These are phyloP conservation scores for Solanum virginianum DNA, from an alignment of 257 asterid genomes.

Conservation along the genomic window DNA sequence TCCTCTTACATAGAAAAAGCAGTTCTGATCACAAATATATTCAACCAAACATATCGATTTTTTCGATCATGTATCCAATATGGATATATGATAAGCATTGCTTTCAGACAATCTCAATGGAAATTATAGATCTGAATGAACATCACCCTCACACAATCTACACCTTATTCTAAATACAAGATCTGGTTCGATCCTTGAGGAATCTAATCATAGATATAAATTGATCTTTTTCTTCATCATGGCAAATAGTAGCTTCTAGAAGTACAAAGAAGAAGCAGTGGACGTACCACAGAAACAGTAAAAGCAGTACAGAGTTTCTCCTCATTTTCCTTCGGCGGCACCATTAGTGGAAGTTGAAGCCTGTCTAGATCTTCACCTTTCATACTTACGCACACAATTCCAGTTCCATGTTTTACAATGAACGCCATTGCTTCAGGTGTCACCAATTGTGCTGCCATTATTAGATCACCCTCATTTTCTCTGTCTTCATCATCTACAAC, in stretches of 20 bases:
- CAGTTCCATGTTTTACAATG: conserved; percentile 94
- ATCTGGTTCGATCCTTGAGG: neutral
- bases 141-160: neutral
- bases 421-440: conserved; percentile 97
- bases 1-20: neutral
- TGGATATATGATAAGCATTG: neutral
- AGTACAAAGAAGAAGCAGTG: neutral
- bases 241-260: neutral
- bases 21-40: neutral
- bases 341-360: conserved; percentile 84
- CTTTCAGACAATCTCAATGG: neutral
- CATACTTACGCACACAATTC: conserved; percentile 97
- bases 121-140: neutral
- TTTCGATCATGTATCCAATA: neutral
- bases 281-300: conserved; percentile 88
- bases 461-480: conserved; percentile 97
- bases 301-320: conserved; percentile 91
- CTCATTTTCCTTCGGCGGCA: conserved; percentile 76
- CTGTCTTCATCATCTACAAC: conserved; percentile 98
- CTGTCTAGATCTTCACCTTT: conserved; percentile 79
- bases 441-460: conserved; percentile 89
- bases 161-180: neutral
- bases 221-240: neutral
- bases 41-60: neutral
- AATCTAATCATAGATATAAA: neutral